Base-by-base conservation (phyloP, 306 rosid genomes). In the Fagus crenata region DNA sequence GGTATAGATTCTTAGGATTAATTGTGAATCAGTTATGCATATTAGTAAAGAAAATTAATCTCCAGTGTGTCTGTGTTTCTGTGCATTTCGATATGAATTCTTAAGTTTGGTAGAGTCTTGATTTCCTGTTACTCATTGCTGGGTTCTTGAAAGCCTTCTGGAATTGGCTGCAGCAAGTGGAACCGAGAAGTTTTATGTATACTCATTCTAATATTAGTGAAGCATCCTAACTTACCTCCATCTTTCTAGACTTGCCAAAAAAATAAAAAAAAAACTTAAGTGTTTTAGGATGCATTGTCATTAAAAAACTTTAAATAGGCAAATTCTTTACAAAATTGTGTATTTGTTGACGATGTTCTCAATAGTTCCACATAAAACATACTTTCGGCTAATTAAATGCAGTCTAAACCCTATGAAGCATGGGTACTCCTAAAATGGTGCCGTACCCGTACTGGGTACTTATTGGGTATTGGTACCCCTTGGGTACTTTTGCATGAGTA, bases 1-100 rank as follows among this genome's bases (percentile, higher is more conserved):
- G 85, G 92, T 87, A 75, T 64, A 54, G 13, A 70, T 82, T 76
- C 64, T 46, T 36, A 31, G 49, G 58, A 46, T 51, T 69, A 74
- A 78, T 53, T 69, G 43, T 69, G 42, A 9, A 67, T 54, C 53
- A 67, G 42, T 58, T 5, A 37, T 54, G 58, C 32, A 35, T 46
- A 9, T 46, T 12, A 9, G 51, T 14, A 46, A 46, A 46, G 51
- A 11, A 9, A 76, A 31, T 37, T 17, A 65, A 39, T 65, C 31
- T 32, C 67, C 35, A 63, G 3, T 63, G 35, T 39, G 46, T 28
- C 17, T 32, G 40, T 7, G 51, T 36, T 22, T 13, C 5, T 15
- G 33, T 59, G 14, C 17, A 7, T 35, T 14, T 63, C 37, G 2
- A 13, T 40, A 33, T 35, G 2, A 12, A 3, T 37, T 65, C n/a